These are phyloP conservation scores for Cavenderia fasciculata DNA, from an alignment of 78 protist species.

Conservation along the genomic window DNA sequence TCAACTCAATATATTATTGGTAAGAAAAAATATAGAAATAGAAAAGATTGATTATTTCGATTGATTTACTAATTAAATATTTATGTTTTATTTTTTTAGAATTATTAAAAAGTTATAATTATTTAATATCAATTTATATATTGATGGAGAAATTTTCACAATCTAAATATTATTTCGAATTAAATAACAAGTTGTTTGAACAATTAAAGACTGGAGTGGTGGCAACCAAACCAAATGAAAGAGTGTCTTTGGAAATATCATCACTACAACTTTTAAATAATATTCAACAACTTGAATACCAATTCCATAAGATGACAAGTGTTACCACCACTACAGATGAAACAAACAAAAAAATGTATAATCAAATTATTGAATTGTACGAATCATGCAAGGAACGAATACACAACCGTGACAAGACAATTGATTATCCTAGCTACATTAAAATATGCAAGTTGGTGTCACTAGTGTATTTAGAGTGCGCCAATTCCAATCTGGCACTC, in stretches of 20 bases:
- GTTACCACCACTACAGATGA: background rate
- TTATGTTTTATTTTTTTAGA: background rate
- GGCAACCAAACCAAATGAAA: background rate
- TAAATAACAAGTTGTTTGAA: background rate
- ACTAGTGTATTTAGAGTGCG: conserved; percentile 9
- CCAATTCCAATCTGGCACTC: conserved; percentile 51
- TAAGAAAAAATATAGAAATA: too few species aligned
- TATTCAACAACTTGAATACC: conserved; percentile 8
- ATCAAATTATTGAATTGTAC: conserved; percentile 27
- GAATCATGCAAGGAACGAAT: background rate
- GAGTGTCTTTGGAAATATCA: too few species aligned
- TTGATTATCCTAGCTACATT: conserved; percentile 22
- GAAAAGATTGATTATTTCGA: too few species aligned
- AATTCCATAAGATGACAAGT: background rate
- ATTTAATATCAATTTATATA: background rate
- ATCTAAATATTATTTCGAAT: background rate
- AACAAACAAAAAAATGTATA: background rate
- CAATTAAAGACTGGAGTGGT: background rate
- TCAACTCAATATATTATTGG: background rate
- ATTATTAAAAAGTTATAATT: conserved; percentile 8
- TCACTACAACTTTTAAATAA: too few species aligned
- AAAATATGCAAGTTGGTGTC: conserved; percentile 19
- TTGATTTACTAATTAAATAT: too few species aligned
- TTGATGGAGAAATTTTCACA: background rate
- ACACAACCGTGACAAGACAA: background rate